These are phyloP conservation scores for Sporothrix sp. DNA, from an alignment of 2,329 filamentous ascomycete genomes.

Conservation along the genomic window DNA sequence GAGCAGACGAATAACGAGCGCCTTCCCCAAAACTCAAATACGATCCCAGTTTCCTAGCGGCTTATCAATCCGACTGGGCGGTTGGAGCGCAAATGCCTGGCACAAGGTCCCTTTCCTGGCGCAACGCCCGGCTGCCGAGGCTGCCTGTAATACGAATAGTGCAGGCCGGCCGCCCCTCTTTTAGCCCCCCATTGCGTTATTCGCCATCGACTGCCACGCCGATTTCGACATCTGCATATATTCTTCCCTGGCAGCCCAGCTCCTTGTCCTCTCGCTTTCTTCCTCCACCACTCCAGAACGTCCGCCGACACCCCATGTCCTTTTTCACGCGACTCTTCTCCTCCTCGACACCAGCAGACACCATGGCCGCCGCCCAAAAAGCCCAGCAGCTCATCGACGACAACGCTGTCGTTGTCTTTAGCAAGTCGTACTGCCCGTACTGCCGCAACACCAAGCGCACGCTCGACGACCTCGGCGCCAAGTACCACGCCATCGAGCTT, in stretches of 20 bases:
- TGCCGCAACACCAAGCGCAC: slow-evolving; percentile 71
- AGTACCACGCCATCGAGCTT: slow-evolving; percentile 62
- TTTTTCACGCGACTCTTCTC: slow-evolving; percentile 65
- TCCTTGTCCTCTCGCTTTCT: slow-evolving; percentile 5
- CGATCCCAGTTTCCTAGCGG: not conserved
- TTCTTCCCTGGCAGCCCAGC: not conserved
- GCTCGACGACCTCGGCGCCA: slow-evolving; percentile 59
- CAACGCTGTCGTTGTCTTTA: slow-evolving; percentile 88
- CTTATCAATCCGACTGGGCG: not conserved
- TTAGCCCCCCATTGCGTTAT: slow-evolving; percentile 10
- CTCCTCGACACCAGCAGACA: slow-evolving; percentile 42
- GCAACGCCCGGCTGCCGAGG: not conserved
- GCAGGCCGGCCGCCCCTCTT: slow-evolving; percentile 8
- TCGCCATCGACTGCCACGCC: not conserved
- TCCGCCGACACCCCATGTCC: slow-evolving; percentile 38
- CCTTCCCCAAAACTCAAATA: no score
- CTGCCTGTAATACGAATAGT: not conserved
- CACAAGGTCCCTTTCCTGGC: not conserved
- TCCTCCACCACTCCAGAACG: slow-evolving; percentile 13
- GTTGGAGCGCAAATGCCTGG: not conserved
- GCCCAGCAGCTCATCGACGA: slow-evolving; percentile 80
- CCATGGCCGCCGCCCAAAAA: slow-evolving; percentile 80
- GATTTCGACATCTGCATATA: slow-evolving; percentile 11
- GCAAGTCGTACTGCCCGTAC: slow-evolving; percentile 94
- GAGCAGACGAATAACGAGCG: no score